A percentile compares a stretch with the other conserved stretches of the same genome.
These are phyloP conservation scores for Jamesozyma gamospora DNA, from an alignment of 805 yeast genomes.

Conservation along the genomic window DNA sequence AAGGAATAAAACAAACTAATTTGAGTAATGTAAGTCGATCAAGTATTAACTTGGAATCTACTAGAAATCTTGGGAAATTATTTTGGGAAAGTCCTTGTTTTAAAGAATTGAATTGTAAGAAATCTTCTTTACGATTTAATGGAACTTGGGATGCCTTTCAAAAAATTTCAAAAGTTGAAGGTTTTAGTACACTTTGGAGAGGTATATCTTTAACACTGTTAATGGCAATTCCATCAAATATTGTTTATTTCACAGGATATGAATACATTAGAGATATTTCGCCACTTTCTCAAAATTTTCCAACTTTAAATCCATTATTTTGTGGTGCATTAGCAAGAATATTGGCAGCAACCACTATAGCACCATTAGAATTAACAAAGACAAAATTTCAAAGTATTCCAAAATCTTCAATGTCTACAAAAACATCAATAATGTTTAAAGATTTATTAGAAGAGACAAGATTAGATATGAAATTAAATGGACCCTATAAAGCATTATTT, in stretches of 20 bases:
- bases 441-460: constrained; percentile 46
- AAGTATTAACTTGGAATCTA: not conserved
- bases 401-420: constrained; percentile 26
- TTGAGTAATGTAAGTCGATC: constrained; percentile 2
- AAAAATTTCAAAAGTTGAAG: constrained; percentile 63
- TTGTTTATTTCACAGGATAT: constrained; percentile 89
- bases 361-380: constrained; percentile 80
- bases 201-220: constrained; percentile 73
- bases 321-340: constrained; percentile 83
- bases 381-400: constrained; percentile 90
- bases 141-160: constrained; percentile 71
- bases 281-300: constrained; percentile 33
- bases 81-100: constrained; percentile 30
- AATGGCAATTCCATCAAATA: constrained; percentile 89
- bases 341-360: constrained; percentile 71
- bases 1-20: not conserved
- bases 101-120: constrained; percentile 25
- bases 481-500: constrained; percentile 52
- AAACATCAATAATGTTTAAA: constrained; percentile 28
- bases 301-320: constrained; percentile 55
- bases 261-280: constrained; percentile 76
- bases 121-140: constrained; percentile 30
- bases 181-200: constrained; percentile 71
- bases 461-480: constrained; percentile 43
- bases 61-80: constrained; percentile 1